Conservation (phyloP, 441 rosid genomes). For the Breynia disticha region DNA sequence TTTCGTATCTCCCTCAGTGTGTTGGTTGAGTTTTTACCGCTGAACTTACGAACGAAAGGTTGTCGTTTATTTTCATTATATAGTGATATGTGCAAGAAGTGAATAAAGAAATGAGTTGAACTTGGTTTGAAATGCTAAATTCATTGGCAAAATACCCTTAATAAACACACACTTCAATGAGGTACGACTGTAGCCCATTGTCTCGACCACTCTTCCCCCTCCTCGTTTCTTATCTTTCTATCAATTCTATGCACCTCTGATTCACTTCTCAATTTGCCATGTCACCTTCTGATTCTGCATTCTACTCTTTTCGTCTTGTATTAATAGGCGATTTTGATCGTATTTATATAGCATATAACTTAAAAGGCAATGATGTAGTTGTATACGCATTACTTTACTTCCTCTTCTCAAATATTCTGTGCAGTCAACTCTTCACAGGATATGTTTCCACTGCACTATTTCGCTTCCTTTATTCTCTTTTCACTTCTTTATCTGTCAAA, state of each 20-base stretch:
- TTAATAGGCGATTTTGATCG: too few relatives aligned
- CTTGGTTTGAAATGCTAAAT: slow-evolving; percentile 21
- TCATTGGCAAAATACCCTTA: slow-evolving; percentile 18
- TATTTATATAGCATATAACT: too few relatives aligned
- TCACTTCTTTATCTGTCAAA: slow-evolving; percentile 25
- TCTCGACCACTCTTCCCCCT: slow-evolving; percentile 59
- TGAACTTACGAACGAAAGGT: too few relatives aligned
- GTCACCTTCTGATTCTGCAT: slow-evolving; percentile 14
- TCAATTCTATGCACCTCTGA: slow-evolving; percentile 38
- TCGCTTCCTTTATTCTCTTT: slow-evolving; percentile 28
- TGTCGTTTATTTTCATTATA: too few relatives aligned
- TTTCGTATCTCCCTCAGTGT: too few relatives aligned
- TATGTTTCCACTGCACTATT: slow-evolving; percentile 20
- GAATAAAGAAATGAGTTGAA: background rate
- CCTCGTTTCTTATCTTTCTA: slow-evolving; percentile 19
- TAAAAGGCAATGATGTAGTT: too few relatives aligned
- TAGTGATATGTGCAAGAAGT: background rate
- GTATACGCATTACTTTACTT: background rate
- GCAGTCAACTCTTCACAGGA: slow-evolving; percentile 16
- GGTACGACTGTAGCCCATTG: slow-evolving; percentile 54
- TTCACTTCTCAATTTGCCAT: background rate
- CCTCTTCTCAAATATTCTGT: background rate
- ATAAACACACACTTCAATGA: slow-evolving; percentile 35
- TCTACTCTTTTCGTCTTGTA: too few relatives aligned
- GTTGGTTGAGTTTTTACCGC: too few relatives aligned